Conservation (phyloP, 768 basidiomycete species). For the Ramaria rubella region DNA sequence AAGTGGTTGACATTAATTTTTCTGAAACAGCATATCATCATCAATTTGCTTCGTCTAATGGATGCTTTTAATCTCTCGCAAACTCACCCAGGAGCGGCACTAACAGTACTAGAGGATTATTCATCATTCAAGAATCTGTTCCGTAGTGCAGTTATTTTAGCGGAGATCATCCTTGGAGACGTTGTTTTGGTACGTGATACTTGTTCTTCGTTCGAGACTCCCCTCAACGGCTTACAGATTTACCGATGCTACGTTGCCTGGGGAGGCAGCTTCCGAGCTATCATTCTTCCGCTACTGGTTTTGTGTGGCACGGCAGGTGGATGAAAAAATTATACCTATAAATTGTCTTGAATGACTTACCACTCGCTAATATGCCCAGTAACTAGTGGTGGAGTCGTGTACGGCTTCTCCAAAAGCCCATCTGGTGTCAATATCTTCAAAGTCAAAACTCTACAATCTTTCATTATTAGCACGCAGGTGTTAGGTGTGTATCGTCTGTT, state of each 20-base stretch:
- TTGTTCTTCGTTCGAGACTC: background rate
- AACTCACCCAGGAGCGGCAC: background rate
- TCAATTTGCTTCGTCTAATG: background rate
- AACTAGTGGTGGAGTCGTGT: background rate
- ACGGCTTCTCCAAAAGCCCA: background rate
- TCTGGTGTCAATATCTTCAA: background rate
- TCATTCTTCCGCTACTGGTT: constrained; percentile 3
- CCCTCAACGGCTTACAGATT: background rate
- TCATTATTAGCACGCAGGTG: background rate
- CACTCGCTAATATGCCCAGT: background rate
- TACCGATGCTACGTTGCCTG: constrained; percentile 14
- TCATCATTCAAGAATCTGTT: background rate
- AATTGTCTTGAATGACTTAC: background rate
- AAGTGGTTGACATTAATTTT: background rate
- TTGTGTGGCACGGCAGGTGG: constrained; percentile 4
- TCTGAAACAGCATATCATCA: background rate
- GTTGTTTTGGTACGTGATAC: background rate
- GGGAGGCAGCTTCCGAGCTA: constrained; percentile 1
- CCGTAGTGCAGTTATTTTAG: background rate
- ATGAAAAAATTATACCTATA: background rate
- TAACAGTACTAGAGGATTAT: background rate
- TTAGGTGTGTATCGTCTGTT: background rate
- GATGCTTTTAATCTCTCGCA: background rate
- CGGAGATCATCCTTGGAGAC: background rate
- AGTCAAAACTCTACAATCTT: background rate